Evolutionary conservation across 768 basidiomycete genomes (phyloP).

Genomic region (Lactarius tabidus): DNA sequence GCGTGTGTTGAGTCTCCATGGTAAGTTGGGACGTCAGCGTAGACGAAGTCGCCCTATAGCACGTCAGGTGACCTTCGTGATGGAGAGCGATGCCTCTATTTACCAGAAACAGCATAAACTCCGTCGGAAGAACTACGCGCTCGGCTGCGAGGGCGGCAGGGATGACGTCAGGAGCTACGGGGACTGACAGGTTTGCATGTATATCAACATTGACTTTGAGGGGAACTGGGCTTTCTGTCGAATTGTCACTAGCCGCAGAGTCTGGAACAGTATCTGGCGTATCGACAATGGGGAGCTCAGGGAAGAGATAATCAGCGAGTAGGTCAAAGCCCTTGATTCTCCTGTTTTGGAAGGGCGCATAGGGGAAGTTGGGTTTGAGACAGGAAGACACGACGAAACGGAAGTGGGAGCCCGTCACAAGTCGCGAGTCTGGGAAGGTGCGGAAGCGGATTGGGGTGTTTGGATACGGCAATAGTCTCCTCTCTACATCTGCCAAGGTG

Average conservation of each 20-base stretch:
- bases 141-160: not conserved
- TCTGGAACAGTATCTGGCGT: constrained; percentile 9
- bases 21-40: constrained; percentile 66
- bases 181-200: not conserved
- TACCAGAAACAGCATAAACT: constrained; percentile 60
- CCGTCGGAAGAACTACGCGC: constrained; percentile 35
- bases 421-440: constrained; percentile 69
- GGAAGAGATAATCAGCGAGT: constrained; percentile 51
- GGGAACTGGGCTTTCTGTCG: constrained; percentile 1
- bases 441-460: constrained; percentile 52
- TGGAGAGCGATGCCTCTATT: not conserved
- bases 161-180: constrained; percentile 13
- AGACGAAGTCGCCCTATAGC: constrained; percentile 61
- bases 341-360: constrained; percentile 49
- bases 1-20: constrained; percentile 54
- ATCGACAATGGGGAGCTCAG: constrained; percentile 23
- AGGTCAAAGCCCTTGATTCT: constrained; percentile 63
- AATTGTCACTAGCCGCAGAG: constrained; percentile 7
- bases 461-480: constrained; percentile 48
- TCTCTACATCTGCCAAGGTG: constrained; percentile 39
- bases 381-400: constrained; percentile 69
- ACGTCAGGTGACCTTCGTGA: not conserved
- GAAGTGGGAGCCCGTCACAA: constrained; percentile 52
- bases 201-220: not conserved
- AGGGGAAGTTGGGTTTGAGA: constrained; percentile 69